Conservation (phyloP, 176 grass and related monocot species). For the Dendrocalamus sinicus region DNA sequence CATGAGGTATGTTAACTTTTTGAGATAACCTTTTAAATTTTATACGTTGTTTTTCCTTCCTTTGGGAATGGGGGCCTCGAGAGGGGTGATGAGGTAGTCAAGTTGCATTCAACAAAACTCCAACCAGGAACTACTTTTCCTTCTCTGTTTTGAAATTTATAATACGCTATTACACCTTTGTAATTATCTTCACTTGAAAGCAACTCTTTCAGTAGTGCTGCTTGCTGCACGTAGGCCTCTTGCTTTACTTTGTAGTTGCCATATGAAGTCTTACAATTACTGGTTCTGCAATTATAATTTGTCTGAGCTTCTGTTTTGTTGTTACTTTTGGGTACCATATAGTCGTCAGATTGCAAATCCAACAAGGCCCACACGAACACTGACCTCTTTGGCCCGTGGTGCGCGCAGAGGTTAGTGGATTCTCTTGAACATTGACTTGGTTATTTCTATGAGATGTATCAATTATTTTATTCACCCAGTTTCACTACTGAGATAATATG, state of each 20-base stretch:
- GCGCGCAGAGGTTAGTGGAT: slow-evolving; percentile 63
- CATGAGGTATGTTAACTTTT: slow-evolving; percentile 66
- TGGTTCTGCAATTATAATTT: slow-evolving; percentile 31
- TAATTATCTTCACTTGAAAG: slow-evolving; percentile 11
- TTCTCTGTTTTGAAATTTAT: slow-evolving; percentile 24
- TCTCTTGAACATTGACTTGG: background rate
- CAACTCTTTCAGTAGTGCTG: background rate
- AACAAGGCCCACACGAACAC: slow-evolving; percentile 60
- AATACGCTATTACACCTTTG: background rate
- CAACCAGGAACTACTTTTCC: background rate
- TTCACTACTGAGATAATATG: slow-evolving; percentile 26
- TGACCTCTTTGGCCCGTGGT: slow-evolving; percentile 67
- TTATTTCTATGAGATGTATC: background rate
- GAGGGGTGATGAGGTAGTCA: background rate
- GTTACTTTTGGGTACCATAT: slow-evolving; percentile 25
- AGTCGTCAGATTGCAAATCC: slow-evolving; percentile 80
- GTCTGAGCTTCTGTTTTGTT: slow-evolving; percentile 25
- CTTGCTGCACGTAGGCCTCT: background rate
- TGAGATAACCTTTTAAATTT: background rate
- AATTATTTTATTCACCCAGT: slow-evolving; percentile 16
- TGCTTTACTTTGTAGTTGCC: background rate
- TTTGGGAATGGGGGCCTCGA: background rate
- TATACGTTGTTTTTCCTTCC: background rate
- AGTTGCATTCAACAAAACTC: slow-evolving; percentile 10
- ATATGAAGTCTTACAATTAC: slow-evolving; percentile 35